phyloP scores from a whole-genome alignment of 805 yeast species.

The Ogataea saltuana region DNA sequence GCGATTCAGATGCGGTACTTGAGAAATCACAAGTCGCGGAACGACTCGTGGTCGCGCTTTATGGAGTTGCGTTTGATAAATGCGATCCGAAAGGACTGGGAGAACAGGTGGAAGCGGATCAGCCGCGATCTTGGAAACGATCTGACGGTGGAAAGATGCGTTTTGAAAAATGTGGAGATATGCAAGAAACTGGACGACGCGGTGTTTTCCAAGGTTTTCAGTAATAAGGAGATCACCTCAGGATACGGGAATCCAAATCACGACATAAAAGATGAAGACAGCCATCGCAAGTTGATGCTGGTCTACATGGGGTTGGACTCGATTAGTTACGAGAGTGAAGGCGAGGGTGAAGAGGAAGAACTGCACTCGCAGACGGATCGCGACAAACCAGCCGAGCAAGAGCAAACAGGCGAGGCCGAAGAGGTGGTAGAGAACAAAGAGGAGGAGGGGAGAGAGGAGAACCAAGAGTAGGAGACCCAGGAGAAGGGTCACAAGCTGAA shows the following conservation, averaged over 20 bases:
- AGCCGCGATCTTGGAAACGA: conserved; percentile 34
- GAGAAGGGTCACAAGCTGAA: neutral
- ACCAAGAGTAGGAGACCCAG: neutral
- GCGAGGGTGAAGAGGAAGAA: conserved; percentile 13
- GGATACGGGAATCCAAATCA: conserved; percentile 29
- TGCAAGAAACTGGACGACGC: conserved; percentile 35
- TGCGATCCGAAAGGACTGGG: conserved; percentile 41
- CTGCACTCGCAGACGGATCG: neutral
- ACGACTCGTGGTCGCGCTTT: conserved; percentile 36
- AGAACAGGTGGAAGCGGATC: conserved; percentile 41
- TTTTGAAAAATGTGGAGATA: conserved; percentile 33
- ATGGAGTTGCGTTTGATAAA: conserved; percentile 36
- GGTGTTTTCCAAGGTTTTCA: conserved; percentile 28
- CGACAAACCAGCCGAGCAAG: no score
- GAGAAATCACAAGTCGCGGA: conserved; percentile 39
- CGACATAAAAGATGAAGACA: conserved; percentile 35
- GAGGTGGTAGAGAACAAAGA: neutral
- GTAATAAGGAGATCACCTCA: conserved; percentile 29
- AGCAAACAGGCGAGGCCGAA: no score
- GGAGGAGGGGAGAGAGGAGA: neutral
- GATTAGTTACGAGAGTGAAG: conserved; percentile 36
- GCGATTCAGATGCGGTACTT: conserved; percentile 49
- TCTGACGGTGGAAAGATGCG: conserved; percentile 34
- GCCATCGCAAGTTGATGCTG: conserved; percentile 36
- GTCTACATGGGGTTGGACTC: conserved; percentile 41